A percentile compares a stretch with the other conserved stretches of the same genome.
Evolutionary conservation across 345 rosid genomes (phyloP).

Genomic region (Citrus sinensis): DVS_A1.0 CM039161.1:13282001-13282500

Average conservation of each 20-base stretch:
- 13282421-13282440: not conserved
- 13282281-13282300: not conserved
- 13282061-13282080: not conserved
- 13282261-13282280: not conserved
- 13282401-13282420: not conserved
- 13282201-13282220: not conserved
- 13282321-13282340: not conserved
- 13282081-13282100: not conserved
- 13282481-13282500: too few species aligned
- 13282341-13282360: not conserved
- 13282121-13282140: not conserved
- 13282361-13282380: not conserved
- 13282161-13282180: not conserved
- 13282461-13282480: not conserved
- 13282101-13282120: not conserved
- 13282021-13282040: conserved; percentile 42
- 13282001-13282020: conserved; percentile 21
- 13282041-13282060: conserved; percentile 40
- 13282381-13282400: not conserved
- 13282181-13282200: not conserved
- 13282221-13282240: not conserved
- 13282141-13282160: not conserved
- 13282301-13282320: not conserved
- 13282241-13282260: not conserved
- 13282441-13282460: not conserved